Conservation (phyloP, 306 rosid genomes). For the Lagenaria siceraria region DNA sequence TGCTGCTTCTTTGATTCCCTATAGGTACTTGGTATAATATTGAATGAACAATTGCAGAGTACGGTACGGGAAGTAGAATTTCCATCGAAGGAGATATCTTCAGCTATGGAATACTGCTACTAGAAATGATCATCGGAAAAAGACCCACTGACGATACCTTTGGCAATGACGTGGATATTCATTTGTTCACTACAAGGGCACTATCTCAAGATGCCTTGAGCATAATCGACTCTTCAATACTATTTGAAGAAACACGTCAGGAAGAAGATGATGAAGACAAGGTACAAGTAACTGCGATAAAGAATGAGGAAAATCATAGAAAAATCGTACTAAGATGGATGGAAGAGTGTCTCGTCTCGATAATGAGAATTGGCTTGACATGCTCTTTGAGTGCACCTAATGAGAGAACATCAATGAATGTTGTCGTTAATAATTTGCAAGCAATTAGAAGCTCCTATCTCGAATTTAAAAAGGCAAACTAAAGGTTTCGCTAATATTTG, state of each 20-base stretch:
- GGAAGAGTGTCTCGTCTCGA: conserved; percentile 21
- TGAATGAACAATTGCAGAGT: conserved; percentile 1
- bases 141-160: conserved; percentile 15
- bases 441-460: not conserved
- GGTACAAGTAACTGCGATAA: conserved; percentile 7
- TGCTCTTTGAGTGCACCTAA: conserved; percentile 23
- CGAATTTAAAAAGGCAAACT: not conserved
- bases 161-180: conserved; percentile 14
- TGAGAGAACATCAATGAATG: not conserved
- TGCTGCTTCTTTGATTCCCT: not conserved
- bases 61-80: conserved; percentile 20
- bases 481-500: not conserved
- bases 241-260: not conserved
- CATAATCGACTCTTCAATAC: conserved; percentile 25
- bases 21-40: not conserved
- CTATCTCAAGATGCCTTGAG: conserved; percentile 20
- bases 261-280: not conserved
- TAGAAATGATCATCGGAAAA: conserved; percentile 19
- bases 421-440: not conserved
- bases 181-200: conserved; percentile 1
- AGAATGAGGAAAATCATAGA: not conserved
- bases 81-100: conserved; percentile 18
- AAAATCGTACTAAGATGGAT: not conserved
- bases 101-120: conserved; percentile 22
- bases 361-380: conserved; percentile 31